phyloP scores from a whole-genome alignment of 345 rosid species.

The Syzygium oleosum region DNA sequence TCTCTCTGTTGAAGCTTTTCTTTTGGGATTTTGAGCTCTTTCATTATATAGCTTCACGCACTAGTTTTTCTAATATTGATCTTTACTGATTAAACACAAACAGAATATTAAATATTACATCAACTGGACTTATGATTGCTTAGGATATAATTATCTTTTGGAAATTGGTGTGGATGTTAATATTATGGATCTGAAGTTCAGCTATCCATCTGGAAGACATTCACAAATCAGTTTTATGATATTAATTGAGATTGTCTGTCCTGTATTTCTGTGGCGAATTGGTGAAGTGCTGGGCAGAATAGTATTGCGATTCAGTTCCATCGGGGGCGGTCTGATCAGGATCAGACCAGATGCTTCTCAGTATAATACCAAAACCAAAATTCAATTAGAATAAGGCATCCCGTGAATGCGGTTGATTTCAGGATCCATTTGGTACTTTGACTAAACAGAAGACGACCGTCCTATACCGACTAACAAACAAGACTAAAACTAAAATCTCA shows the following conservation, averaged over 20 bases:
- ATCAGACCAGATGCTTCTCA: not conserved
- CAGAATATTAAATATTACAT: not conserved
- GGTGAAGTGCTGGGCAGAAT: not conserved
- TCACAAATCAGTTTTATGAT: not conserved
- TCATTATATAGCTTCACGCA: not conserved
- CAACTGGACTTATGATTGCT: not conserved
- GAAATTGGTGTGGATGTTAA: not conserved
- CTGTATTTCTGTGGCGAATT: not conserved
- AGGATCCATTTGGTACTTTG: not conserved
- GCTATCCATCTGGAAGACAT: not conserved
- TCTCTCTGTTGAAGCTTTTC: not conserved
- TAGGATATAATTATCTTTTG: not conserved
- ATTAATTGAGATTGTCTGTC: not conserved
- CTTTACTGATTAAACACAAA: not conserved
- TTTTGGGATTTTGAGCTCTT: not conserved
- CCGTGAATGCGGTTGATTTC: not conserved
- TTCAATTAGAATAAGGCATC: not conserved
- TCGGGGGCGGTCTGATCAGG: not conserved
- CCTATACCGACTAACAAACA: not conserved
- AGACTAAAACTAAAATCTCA: not conserved
- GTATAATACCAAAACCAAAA: not conserved
- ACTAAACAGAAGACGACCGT: not conserved
- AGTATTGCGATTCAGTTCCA: not conserved
- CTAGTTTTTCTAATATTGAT: not conserved
- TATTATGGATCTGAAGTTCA: not conserved